Base-by-base conservation (phyloP, 441 rosid species). In the Brassica balearica region DNA sequence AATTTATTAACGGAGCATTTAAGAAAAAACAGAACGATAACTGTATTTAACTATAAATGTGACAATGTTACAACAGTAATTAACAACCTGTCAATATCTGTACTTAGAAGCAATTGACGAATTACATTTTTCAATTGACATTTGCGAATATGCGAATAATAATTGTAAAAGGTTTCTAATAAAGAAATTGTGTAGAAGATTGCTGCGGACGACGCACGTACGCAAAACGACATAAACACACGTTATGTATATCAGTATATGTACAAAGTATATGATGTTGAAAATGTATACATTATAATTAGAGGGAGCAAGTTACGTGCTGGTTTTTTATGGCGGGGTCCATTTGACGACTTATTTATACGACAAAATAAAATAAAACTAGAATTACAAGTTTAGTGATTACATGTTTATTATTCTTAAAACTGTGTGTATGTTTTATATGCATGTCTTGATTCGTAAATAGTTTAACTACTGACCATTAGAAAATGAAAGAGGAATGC, bases 161-260 rank as follows among this genome's bases (percentile, higher is more conserved):
- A 55, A 55, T 55, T 55, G 60, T 6, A 55, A 10, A 15, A 53
- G 59, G 7, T 15, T 69, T 48, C 4, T 55, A 41, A 34, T 15
- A 56, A 43, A 38, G 12, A 71, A 56, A 43, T 27, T 58, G 81
- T 38, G 60, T 43, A 56, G 76, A 64, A 72, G 72, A 12, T n/a
- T 72, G 41, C 19, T 65, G 36, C 12, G 27, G 62, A 58, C 61
- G 72, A 72, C 25, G 20, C 72, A 58, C 72, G 77, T 72, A 72
- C 77, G 56, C 77, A 72, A 78, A 72, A 77, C 68, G 76, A 71
- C 81, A 60, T 51, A 34, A 20, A 76, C 19, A 69, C 64, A 69
- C 48, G 58, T 34, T 71, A 10, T 9, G 36, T 55, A 55, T 19
- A 19, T 19, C 19, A 19, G 19, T 19, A 19, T 55, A 64, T 25